These are phyloP conservation scores for Choricystis sp. DNA, from an alignment of 139 green algal genomes.

Conservation along the genomic window DNA sequence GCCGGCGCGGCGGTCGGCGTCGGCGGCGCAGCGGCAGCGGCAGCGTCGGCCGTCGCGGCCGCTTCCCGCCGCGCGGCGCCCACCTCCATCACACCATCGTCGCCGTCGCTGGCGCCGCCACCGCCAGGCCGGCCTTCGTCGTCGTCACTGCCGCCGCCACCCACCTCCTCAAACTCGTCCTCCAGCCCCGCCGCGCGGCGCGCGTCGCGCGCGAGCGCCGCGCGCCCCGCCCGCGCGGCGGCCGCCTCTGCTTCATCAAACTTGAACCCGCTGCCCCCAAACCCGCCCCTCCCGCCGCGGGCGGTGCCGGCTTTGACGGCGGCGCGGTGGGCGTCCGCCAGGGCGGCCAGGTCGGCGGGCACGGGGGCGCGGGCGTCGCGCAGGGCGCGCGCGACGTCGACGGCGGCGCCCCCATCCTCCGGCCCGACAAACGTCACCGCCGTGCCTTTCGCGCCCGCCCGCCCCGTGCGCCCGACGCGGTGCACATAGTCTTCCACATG, in stretches of 20 bases:
- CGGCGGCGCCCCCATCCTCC: constrained; percentile 80
- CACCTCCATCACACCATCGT: neutral
- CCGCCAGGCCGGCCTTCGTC: neutral
- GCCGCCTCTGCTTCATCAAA: constrained; percentile 84
- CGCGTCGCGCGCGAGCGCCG: neutral
- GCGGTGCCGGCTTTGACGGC: constrained; percentile 66
- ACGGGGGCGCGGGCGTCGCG: constrained; percentile 55
- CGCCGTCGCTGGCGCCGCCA: constrained; percentile 5
- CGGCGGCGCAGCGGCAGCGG: neutral
- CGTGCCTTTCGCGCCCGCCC: constrained; percentile 15
- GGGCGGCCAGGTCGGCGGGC: constrained; percentile 42
- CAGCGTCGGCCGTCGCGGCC: neutral
- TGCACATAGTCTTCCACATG: constrained; percentile 99
- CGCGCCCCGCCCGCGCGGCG: constrained; percentile 23
- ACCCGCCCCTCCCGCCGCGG: constrained; percentile 63
- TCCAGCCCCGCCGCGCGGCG: neutral
- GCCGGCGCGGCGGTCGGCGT: neutral
- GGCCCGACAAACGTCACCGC: constrained; percentile 88
- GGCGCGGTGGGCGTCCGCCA: constrained; percentile 56
- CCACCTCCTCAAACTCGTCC: neutral
- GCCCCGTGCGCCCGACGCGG: constrained; percentile 70
- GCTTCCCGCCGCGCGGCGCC: constrained; percentile 1
- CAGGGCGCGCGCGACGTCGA: constrained; percentile 89
- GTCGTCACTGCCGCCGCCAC: constrained; percentile 2
- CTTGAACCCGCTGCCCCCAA: constrained; percentile 87